phyloP scores from a whole-genome alignment of 2,329 filamentous ascomycete genomes.

The Dichotomopilus funicola region DNA sequence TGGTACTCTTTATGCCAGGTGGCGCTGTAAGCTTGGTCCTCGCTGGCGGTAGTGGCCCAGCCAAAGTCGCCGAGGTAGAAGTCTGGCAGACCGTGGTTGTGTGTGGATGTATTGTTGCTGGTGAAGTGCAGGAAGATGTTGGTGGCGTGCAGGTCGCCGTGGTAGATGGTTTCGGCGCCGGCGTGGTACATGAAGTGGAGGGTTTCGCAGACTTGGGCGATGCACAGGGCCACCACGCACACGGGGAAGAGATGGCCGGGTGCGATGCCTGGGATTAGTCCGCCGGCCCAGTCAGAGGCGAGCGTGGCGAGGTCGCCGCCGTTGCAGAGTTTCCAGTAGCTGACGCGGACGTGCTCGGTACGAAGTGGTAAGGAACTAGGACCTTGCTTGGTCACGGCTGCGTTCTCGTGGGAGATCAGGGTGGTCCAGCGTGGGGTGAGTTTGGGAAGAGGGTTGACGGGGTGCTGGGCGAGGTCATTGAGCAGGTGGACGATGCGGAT shows the following conservation, averaged over 20 bases:
- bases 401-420: background rate
- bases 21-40: background rate
- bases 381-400: background rate
- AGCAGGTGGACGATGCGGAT: conserved; percentile 1
- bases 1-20: background rate
- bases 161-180: conserved; percentile 8
- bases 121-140: conserved; percentile 15
- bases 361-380: background rate
- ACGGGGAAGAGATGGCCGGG: background rate
- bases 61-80: conserved; percentile 15
- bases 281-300: background rate
- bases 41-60: conserved; percentile 3
- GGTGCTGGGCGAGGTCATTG: background rate
- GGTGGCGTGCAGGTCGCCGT: conserved; percentile 11
- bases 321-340: conserved; percentile 17
- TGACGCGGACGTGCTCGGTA: background rate
- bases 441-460: background rate
- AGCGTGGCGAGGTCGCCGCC: background rate
- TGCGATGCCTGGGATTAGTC: too few relatives aligned
- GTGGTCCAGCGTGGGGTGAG: conserved; percentile 4
- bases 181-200: conserved; percentile 15
- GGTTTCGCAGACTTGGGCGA: conserved; percentile 13
- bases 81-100: background rate
- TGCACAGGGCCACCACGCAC: conserved; percentile 5
- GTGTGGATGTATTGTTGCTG: background rate